Evolutionary conservation across 179 eudicot species (phyloP), one percentile per base, ranked within the genome.

Genomic region (Beta macrorhiza): DNA sequence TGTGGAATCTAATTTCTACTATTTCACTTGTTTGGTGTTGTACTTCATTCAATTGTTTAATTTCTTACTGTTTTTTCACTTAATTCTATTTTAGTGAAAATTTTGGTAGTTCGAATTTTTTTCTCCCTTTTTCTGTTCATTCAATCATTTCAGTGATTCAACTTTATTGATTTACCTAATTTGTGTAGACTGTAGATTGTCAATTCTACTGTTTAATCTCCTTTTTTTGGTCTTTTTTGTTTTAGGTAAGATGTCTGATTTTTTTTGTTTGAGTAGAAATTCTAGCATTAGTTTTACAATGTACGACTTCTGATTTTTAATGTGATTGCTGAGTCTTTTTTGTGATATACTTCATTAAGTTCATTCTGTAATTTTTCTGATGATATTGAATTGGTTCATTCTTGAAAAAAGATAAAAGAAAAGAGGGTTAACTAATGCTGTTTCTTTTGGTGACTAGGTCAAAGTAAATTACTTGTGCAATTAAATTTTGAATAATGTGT

Each of bases 361-460:
- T 44, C 52, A 9, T 13, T 7, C 2, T 68, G 42, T 68, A 11
- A 22, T 20, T 74, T 44, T 37, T 37, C 42, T 37, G 42, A 57
- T 56, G 49, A 37, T 4, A 56, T 74, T 47, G 53, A 75, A 47
- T 67, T 67, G 68, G 51, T 2, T 25, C 55, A 1, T 52, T 52
- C 76, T 11, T 1, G 25, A 13, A 44, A 12, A n/a, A 45, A 14
- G 2, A 5, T 13, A 16, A 1, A 37, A 17, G 17, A 5, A 72
- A 32, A 1, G 47, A 19, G 65, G 65, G 73, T 74, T 62, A 55
- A 57, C 22, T 77, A 53, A 49, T 77, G 32, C 53, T 72, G 64
- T 70, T 71, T 80, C 25, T 76, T 29, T 68, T 67, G 83, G 51
- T 63, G 80, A 78, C 80, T 32, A 44, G 74, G 87, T 78, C 84